A percentile compares a stretch with the other conserved stretches of the same genome.
Evolutionary conservation across 2,329 filamentous ascomycete genomes (phyloP).

Genomic region (Claviceps pusilla): DNA sequence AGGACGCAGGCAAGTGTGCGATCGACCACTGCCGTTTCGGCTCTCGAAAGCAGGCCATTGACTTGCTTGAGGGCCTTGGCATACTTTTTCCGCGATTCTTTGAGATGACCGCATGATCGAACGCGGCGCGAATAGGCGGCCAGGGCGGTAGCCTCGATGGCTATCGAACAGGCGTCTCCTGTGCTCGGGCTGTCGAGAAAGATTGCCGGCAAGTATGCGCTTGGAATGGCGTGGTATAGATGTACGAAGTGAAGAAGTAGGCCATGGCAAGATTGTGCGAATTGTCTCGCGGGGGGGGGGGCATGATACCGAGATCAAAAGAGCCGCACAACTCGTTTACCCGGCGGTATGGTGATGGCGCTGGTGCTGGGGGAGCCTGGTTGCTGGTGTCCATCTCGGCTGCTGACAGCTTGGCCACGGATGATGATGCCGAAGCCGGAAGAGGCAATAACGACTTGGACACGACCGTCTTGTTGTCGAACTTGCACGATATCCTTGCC

Average conservation of each 20-base stretch:
- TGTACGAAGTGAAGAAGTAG: slow-evolving; percentile 12
- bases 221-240: slow-evolving; percentile 12
- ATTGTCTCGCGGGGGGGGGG: background rate
- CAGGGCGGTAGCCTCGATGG: slow-evolving; percentile 12
- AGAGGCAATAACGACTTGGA: slow-evolving; percentile 5
- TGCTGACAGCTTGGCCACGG: background rate
- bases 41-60: slow-evolving; percentile 8
- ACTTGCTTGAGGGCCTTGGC: slow-evolving; percentile 9
- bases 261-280: background rate
- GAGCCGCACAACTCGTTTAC: background rate
- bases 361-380: background rate
- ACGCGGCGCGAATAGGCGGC: slow-evolving; percentile 11
- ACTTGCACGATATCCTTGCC: slow-evolving; percentile 9
- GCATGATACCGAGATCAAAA: background rate
- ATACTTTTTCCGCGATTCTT: slow-evolving; percentile 10
- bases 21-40: slow-evolving; percentile 10
- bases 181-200: slow-evolving; percentile 3
- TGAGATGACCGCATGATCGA: slow-evolving; percentile 6
- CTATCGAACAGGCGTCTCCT: slow-evolving; percentile 10
- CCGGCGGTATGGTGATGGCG: background rate
- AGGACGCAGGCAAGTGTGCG: slow-evolving; percentile 14
- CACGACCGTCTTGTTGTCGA: slow-evolving; percentile 6
- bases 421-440: background rate
- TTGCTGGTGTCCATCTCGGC: background rate
- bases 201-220: slow-evolving; percentile 10